Conservation (phyloP, 2,329 filamentous ascomycete species). For the Phaeosphaeria sp. region DNA sequence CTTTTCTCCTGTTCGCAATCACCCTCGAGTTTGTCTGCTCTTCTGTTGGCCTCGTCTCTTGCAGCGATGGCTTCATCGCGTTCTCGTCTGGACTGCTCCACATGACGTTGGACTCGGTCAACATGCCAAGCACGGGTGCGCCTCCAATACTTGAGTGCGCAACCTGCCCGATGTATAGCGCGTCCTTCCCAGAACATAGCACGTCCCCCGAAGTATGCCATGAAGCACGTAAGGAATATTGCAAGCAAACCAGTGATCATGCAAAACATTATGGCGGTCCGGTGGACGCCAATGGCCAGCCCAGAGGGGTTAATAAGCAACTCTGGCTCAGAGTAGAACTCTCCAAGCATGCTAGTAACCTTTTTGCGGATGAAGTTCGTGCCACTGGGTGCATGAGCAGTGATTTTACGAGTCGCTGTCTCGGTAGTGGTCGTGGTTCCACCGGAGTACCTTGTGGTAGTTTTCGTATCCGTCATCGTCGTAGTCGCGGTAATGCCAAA, state of each 20-base stretch:
- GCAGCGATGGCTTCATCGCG: background rate
- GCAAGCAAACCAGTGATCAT: too few species aligned
- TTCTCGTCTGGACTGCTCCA: background rate
- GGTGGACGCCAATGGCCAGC: too few species aligned
- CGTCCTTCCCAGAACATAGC: too few species aligned
- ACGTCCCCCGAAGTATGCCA: too few species aligned
- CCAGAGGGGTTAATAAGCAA: too few species aligned
- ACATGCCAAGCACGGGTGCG: background rate
- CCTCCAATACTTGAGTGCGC: background rate
- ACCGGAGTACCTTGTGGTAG: background rate
- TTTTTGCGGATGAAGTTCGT: background rate
- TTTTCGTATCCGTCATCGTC: background rate
- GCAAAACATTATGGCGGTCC: too few species aligned
- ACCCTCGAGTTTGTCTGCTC: too few species aligned
- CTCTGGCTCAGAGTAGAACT: too few species aligned
- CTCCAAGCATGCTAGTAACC: too few species aligned
- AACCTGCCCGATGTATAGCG: too few species aligned
- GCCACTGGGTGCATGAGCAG: background rate
- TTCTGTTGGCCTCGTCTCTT: background rate
- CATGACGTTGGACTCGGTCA: background rate
- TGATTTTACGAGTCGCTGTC: background rate
- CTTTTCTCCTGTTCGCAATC: too few species aligned
- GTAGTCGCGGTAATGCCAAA: background rate
- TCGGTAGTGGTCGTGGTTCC: background rate
- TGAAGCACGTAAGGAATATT: too few species aligned